phyloP scores from a whole-genome alignment of 768 basidiomycete species.

The Exidia glandulosa region DNA sequence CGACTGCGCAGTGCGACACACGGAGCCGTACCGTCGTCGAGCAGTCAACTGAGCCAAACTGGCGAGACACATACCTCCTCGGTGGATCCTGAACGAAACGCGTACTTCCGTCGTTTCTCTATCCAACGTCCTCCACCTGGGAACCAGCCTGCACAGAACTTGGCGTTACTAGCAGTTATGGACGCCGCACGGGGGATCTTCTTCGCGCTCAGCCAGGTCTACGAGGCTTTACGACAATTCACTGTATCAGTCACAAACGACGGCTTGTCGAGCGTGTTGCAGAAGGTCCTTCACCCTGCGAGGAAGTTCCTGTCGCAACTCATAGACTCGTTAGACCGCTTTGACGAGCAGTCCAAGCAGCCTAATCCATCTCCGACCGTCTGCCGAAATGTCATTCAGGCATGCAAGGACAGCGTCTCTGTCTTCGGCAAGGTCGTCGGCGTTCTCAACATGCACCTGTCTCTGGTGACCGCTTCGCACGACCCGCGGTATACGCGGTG shows the following conservation, averaged over 20 bases:
- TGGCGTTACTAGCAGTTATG: constrained; percentile 54
- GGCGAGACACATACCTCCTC: constrained; percentile 27
- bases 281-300: constrained; percentile 79
- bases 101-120: constrained; percentile 90
- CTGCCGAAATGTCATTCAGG: constrained; percentile 70
- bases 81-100: constrained; percentile 72
- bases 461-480: constrained; percentile 57
- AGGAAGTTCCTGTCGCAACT: constrained; percentile 70
- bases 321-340: constrained; percentile 82
- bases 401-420: constrained; percentile 71
- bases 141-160: constrained; percentile 18
- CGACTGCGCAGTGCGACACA: background rate
- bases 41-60: background rate
- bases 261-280: constrained; percentile 65
- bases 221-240: constrained; percentile 82
- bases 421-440: constrained; percentile 83
- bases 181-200: constrained; percentile 89
- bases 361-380: constrained; percentile 55
- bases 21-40: background rate
- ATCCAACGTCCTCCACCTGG: constrained; percentile 44
- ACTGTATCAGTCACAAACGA: constrained; percentile 75
- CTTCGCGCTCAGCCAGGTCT: constrained; percentile 85
- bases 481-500: constrained; percentile 84
- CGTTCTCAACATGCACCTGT: constrained; percentile 71
- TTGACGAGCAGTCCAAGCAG: constrained; percentile 70